phyloP scores from a whole-genome alignment of 768 basidiomycete species.

The Cubamyces lactineus region DNA sequence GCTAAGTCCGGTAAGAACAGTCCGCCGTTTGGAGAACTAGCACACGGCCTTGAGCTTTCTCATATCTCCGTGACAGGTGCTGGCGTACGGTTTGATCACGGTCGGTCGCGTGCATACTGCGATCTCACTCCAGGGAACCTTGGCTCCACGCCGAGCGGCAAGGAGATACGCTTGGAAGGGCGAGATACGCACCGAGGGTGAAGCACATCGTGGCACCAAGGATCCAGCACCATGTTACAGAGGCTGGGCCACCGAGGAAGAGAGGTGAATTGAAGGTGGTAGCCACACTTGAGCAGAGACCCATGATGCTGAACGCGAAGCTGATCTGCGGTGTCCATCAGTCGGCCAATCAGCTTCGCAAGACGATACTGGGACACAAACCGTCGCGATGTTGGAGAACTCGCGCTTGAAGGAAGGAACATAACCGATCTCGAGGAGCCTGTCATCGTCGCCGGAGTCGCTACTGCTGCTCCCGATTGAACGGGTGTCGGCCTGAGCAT shows the following conservation, averaged over 20 bases:
- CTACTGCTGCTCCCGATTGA: constrained; percentile 34
- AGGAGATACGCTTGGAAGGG: constrained; percentile 2
- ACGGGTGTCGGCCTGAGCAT: constrained; percentile 18
- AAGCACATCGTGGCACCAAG: constrained; percentile 74
- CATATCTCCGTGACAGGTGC: not conserved
- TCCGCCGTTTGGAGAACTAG: not conserved
- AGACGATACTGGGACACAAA: constrained; percentile 35
- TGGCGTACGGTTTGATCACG: not conserved
- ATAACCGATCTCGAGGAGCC: constrained; percentile 69
- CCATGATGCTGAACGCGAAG: constrained; percentile 84
- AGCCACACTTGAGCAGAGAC: constrained; percentile 74
- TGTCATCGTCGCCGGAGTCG: constrained; percentile 58
- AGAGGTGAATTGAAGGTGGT: constrained; percentile 81
- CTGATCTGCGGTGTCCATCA: constrained; percentile 50
- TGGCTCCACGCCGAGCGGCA: not conserved
- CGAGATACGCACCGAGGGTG: constrained; percentile 50
- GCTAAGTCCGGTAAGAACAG: not conserved
- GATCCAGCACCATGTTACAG: constrained; percentile 79
- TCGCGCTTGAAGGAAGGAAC: constrained; percentile 84
- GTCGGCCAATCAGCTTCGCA: not conserved
- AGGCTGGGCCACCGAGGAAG: constrained; percentile 67
- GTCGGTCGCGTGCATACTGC: constrained; percentile 6
- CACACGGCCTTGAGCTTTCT: not conserved
- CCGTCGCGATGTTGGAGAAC: constrained; percentile 82
- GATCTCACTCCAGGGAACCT: constrained; percentile 7